Percentiles rank a stretch among this genome's conserved stretches.
Conservation (phyloP, 1,284 basidiomycete species). For the Mycocalia duriaeana region DNA sequence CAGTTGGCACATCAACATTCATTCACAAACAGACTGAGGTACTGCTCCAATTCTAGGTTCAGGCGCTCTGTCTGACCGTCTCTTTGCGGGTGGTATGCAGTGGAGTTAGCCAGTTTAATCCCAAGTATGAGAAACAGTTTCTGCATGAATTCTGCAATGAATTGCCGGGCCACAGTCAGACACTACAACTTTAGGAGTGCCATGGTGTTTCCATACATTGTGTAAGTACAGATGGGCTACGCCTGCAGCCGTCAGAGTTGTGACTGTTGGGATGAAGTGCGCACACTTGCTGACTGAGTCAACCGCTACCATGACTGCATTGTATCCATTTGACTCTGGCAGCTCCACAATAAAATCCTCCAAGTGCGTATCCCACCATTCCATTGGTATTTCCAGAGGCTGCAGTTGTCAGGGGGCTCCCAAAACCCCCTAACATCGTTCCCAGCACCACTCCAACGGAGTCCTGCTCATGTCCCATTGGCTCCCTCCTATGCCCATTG, state of each 20-base stretch:
- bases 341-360: conserved; percentile 21
- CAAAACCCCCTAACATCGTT: no score
- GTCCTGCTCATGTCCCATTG: no score
- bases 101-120: conserved; percentile 21
- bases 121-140: conserved; percentile 20
- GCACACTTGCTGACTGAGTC: conserved; percentile 16
- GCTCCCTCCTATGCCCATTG: no score
- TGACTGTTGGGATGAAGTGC: conserved; percentile 14
- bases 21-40: conserved; percentile 12
- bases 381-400: conserved; percentile 10
- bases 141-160: conserved; percentile 23
- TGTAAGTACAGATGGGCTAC: conserved; percentile 12
- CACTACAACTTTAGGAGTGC: conserved; percentile 16
- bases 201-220: conserved; percentile 14
- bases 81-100: conserved; percentile 30
- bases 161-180: conserved; percentile 30
- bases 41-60: conserved; percentile 15
- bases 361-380: conserved; percentile 11
- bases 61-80: conserved; percentile 27
- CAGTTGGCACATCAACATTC: no score
- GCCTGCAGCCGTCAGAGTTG: conserved; percentile 9
- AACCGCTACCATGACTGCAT: conserved; percentile 24
- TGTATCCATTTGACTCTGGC: conserved; percentile 21
- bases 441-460: no score
- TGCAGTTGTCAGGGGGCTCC: no score